Evolutionary conservation across 2,329 filamentous ascomycete genomes (phyloP).

Genomic region (Fusarium algeriense): DNA sequence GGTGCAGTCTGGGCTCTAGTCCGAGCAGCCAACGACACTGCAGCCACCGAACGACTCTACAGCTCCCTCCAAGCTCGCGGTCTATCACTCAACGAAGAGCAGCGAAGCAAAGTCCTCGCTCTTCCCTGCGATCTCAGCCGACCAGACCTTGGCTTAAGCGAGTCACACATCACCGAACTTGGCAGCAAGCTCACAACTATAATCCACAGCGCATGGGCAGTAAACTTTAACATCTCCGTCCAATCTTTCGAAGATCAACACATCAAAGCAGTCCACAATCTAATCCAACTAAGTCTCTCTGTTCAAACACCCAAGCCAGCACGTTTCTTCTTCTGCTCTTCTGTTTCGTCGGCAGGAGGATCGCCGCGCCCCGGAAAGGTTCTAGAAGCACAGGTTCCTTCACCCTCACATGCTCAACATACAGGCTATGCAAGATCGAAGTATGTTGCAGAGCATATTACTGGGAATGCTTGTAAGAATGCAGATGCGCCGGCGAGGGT

Average conservation of each 20-base stretch:
- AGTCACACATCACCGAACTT: constrained; percentile 48
- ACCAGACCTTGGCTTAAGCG: constrained; percentile 31
- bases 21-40: constrained; percentile 22
- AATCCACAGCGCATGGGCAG: constrained; percentile 66
- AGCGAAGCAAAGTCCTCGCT: constrained; percentile 40
- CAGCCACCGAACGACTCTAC: constrained; percentile 20
- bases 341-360: constrained; percentile 52
- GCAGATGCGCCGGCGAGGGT: constrained; percentile 49
- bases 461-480: constrained; percentile 48
- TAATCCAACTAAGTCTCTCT: constrained; percentile 56
- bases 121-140: constrained; percentile 40
- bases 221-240: constrained; percentile 67
- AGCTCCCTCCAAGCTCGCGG: constrained; percentile 29
- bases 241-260: constrained; percentile 62
- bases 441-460: constrained; percentile 56
- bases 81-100: constrained; percentile 26
- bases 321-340: constrained; percentile 64
- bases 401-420: constrained; percentile 53
- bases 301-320: constrained; percentile 19
- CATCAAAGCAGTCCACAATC: constrained; percentile 59
- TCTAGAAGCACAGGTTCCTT: constrained; percentile 51
- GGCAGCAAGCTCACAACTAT: constrained; percentile 54
- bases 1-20: constrained; percentile 57
- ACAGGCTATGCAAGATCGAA: constrained; percentile 61
- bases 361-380: constrained; percentile 52